Evolutionary conservation across 441 rosid species (phyloP), one percentile per base, ranked within the genome.

Genomic region (Omphalea diandra): DNA sequence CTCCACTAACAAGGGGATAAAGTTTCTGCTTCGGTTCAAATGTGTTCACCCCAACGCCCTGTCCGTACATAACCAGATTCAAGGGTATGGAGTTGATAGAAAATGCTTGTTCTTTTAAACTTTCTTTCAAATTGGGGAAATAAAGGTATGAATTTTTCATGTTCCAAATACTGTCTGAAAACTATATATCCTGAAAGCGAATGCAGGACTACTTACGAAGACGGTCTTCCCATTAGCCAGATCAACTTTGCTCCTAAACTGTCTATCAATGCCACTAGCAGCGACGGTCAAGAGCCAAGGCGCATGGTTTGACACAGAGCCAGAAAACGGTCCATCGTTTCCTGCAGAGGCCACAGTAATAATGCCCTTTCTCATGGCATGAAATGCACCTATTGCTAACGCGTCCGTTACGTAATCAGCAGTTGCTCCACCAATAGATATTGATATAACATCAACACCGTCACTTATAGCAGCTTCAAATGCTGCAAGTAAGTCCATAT

Each of bases 401-500:
- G 84, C 49, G 72, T 94, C 97, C 1, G 81, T 43, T 0, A 68
- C 58, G 49, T 85, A 91, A 71, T 72, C 68, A 8, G 41, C 70
- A 17, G 44, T 2, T 0, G 31, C 65, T 15, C 96, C 97, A 1
- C 97, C 97, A 0, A 94, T 87, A 0, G 97, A 94, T 50, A 94
- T 65, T 27, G 98, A 94, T 73, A 91, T 79, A 12, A 94, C 74
- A 55, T 94, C 92, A 5, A 94, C 98, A 0, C 98, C 97, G 44
- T 91, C 97, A 3, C 78, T 75, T 47, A 85, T 83, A 27, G 98
- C 97, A 7, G 87, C 85, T 18, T 94, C 93, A 43, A 88, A 87
- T 22, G 86, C 98, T 6, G 97, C 97, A 27, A 94, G 90, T 47
- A 94, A 81, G 83, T 90, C 97, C 90, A 88, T 87, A 60, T 90